Evolutionary conservation across 805 yeast genomes (phyloP).

Genomic region (Sugiyamaella smithiae): DNA sequence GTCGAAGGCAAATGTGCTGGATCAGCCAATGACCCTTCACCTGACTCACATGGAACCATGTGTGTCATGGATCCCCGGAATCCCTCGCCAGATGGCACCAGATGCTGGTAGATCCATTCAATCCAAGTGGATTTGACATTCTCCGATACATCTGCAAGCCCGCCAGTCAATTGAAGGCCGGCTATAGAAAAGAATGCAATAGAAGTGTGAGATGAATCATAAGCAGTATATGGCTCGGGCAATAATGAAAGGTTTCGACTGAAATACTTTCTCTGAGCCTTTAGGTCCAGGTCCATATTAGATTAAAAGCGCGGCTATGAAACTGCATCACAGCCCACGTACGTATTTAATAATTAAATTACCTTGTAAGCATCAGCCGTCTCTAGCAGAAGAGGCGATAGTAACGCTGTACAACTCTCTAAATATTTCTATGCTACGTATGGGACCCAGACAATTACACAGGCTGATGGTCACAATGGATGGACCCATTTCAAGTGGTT

Average conservation of each 20-base stretch:
- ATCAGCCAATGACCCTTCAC: neutral
- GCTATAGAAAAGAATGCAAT: conserved; percentile 67
- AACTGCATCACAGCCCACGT: no score
- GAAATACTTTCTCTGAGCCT: conserved; percentile 39
- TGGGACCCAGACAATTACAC: no score
- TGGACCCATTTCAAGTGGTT: no score
- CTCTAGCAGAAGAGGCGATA: no score
- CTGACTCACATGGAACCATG: conserved; percentile 1
- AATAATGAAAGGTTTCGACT: conserved; percentile 50
- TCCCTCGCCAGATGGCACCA: conserved; percentile 43
- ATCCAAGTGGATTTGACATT: conserved; percentile 35
- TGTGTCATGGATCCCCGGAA: conserved; percentile 61
- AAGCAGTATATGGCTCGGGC: conserved; percentile 54
- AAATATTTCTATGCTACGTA: no score
- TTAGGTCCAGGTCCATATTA: no score
- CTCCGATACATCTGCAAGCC: conserved; percentile 34
- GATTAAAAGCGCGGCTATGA: no score
- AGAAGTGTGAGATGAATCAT: conserved; percentile 69
- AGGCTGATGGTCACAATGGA: no score
- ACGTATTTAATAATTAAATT: neutral
- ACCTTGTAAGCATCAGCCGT: neutral
- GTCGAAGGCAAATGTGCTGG: conserved; percentile 71
- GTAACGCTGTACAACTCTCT: no score
- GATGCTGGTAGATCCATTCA: conserved; percentile 48
- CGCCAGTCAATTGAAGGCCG: conserved; percentile 52